Evolutionary conservation across 2,329 filamentous ascomycete species (phyloP), one percentile per base, ranked within the genome.

Genomic region (Sporothrix pseudoabietina): DNA sequence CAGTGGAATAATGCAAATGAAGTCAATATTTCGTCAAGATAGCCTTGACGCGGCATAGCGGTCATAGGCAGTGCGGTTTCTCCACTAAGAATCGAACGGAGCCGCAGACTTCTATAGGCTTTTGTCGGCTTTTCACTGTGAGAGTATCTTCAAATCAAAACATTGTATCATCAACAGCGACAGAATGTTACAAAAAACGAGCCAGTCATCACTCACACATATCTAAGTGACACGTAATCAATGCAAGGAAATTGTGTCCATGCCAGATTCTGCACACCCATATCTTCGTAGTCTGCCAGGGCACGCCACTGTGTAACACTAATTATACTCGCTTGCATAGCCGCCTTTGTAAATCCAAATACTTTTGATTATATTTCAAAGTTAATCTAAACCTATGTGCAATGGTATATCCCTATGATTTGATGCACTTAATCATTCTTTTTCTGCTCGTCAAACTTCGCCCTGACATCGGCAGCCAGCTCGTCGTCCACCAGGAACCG

Each of bases 381-480:
- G 2, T 35, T 10, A 6, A 8, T 35, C 30, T 59, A 35, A 59
- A 14, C 7, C 55, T 59, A 35, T 63, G 26, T 44, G 35, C 35
- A 14, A 44, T 63, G 44, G 44, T 49, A 49, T 49, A 44, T 49
- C 44, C 44, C 44, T 16, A n/a, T 35, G 32, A 35, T 22, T 44
- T 59, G 30, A 49, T 19, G 30, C 57, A 19, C 44, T 47, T 26
- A 39, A 22, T 16, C 57, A 7, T 72, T 57, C 22, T 59, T 63
- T 41, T 73, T 73, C 44, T 73, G 71, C 52, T 76, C 75, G 74
- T 79, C 65, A 78, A 83, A 86, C 63, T 82, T 80, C 68, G 78
- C 78, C 78, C 83, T 84, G n/a, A 74, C 66, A 14, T 74, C 73
- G 3, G 66, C 68, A 0, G 73, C 73, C 52, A 74, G 54, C 19